Conservation (phyloP, 2,329 filamentous ascomycete species). For the Cladorrhinum sp. region DNA sequence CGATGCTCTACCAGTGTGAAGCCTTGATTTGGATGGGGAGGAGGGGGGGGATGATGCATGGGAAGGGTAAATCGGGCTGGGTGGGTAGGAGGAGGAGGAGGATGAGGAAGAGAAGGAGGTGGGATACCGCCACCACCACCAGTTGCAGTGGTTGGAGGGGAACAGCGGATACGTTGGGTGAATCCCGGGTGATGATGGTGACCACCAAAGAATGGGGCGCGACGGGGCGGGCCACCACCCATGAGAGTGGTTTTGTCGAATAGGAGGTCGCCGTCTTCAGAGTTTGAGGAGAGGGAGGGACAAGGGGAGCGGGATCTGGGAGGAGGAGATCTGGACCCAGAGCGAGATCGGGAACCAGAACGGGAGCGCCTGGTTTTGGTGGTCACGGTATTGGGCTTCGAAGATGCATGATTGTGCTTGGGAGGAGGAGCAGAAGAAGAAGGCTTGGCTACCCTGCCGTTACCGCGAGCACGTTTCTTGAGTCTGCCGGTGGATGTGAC, state of each 20-base stretch:
- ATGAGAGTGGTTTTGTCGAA: conserved; percentile 1
- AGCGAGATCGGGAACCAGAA: conserved; percentile 8
- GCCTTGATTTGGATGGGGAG: no score
- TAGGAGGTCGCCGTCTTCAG: conserved; percentile 8
- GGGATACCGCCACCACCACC: not conserved
- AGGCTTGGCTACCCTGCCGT: conserved; percentile 7
- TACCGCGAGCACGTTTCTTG: conserved; percentile 12
- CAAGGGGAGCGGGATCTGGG: conserved; percentile 16
- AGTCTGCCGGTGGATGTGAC: conserved; percentile 11
- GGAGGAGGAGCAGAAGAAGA: conserved; percentile 9
- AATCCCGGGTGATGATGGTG: not conserved
- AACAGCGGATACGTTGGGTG: not conserved
- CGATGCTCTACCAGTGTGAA: no score
- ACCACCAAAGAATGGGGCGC: conserved; percentile 22
- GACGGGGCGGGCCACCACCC: conserved; percentile 28
- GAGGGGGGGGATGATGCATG: not conserved
- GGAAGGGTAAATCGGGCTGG: no score
- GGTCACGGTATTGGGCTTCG: conserved; percentile 6
- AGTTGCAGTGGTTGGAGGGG: not conserved
- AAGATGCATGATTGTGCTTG: not conserved
- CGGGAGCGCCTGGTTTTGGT: conserved; percentile 14
- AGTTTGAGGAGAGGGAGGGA: conserved; percentile 2
- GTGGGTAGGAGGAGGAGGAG: not conserved
- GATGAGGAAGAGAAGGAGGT: not conserved
- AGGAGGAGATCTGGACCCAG: conserved; percentile 20